These are phyloP conservation scores for Stephania yunnanensis DNA, from an alignment of 164 flowering plant species.

Conservation along the genomic window DNA sequence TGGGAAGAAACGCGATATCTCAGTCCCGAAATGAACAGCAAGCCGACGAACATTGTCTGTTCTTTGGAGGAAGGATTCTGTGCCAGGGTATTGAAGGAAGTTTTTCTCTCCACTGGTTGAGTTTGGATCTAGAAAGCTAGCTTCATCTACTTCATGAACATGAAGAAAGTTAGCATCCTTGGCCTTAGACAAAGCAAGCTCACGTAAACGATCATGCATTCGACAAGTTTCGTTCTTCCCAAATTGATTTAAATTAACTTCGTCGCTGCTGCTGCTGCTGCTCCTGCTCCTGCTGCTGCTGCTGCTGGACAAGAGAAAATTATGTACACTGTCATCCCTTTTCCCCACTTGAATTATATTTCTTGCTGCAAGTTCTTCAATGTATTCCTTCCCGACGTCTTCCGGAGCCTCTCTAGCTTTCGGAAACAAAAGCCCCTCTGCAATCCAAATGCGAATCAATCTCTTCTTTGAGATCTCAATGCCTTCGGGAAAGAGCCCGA, in stretches of 20 bases:
- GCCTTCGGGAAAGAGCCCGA: conserved; percentile 12
- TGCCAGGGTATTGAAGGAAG: background rate
- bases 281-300: background rate
- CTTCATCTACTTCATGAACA: conserved; percentile 3
- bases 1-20: background rate
- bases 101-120: background rate
- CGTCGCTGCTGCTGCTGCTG: background rate
- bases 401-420: background rate
- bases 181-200: conserved; percentile 11
- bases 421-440: conserved; percentile 8
- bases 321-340: background rate
- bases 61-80: background rate
- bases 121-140: background rate
- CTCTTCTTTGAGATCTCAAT: background rate
- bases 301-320: background rate
- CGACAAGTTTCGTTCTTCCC: conserved; percentile 3
- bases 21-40: background rate
- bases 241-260: background rate
- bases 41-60: background rate
- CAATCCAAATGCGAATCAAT: conserved; percentile 12
- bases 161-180: conserved; percentile 9
- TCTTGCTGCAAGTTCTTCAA: background rate
- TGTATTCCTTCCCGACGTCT: conserved; percentile 8
- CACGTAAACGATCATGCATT: conserved; percentile 17
- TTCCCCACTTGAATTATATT: conserved; percentile 1